A percentile compares a stretch with the other conserved stretches of the same genome.
Conservation (phyloP, 306 rosid genomes). For the Acacia melanoxylon region DNA sequence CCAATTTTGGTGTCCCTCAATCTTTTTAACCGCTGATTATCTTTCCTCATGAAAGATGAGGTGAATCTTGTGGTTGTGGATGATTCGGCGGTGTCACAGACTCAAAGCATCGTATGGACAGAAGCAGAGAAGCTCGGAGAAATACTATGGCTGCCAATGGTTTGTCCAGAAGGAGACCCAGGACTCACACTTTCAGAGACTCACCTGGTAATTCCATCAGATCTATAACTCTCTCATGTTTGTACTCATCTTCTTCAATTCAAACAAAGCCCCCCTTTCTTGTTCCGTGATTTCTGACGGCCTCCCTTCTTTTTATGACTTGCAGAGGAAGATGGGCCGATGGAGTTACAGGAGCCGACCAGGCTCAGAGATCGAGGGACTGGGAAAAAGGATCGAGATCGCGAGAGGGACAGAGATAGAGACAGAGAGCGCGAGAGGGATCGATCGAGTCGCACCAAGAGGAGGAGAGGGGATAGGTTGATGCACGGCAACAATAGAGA, state of each 20-base stretch:
- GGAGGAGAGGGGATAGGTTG: slow-evolving; percentile 80
- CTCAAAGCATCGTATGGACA: slow-evolving; percentile 64
- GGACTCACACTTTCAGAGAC: slow-evolving; percentile 76
- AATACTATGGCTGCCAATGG: slow-evolving; percentile 41
- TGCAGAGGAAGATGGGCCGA: slow-evolving; percentile 87
- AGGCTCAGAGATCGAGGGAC: slow-evolving; percentile 85
- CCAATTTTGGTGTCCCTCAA: slow-evolving; percentile 19
- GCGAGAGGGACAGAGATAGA: slow-evolving; percentile 41
- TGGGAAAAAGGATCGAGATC: slow-evolving; percentile 77
- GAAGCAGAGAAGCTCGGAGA: slow-evolving; percentile 81
- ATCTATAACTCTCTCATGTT: background rate
- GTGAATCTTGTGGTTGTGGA: slow-evolving; percentile 30
- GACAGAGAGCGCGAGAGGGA: slow-evolving; percentile 68
- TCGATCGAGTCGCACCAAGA: slow-evolving; percentile 78
- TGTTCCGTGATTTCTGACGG: slow-evolving; percentile 21
- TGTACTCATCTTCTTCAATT: background rate
- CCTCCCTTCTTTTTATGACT: background rate
- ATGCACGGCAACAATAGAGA: slow-evolving; percentile 70
- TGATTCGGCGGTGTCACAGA: slow-evolving; percentile 33
- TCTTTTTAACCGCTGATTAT: slow-evolving; percentile 36
- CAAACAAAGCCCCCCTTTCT: background rate
- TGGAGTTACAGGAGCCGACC: slow-evolving; percentile 77
- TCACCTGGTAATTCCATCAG: slow-evolving; percentile 87
- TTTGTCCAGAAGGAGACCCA: slow-evolving; percentile 66
- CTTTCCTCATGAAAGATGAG: slow-evolving; percentile 46